These are phyloP conservation scores for Lepidium sativum DNA, from an alignment of 345 rosid genomes.

Conservation along the genomic window DNA sequence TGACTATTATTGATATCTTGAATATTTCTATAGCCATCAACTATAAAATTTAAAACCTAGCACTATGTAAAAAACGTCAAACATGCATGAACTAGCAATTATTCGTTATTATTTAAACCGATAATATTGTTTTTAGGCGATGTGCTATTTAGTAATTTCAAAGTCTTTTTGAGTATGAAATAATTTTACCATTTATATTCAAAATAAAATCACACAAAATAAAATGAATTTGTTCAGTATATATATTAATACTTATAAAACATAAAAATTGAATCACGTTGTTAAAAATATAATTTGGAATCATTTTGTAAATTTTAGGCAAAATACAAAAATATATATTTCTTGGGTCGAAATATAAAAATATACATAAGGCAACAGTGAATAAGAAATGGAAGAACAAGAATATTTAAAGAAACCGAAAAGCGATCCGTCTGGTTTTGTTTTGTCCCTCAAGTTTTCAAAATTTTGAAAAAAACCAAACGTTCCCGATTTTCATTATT, in stretches of 20 bases:
- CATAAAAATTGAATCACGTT: too few species aligned
- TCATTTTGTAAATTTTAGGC: too few species aligned
- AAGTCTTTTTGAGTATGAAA: neutral
- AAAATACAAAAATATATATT: too few species aligned
- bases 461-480: slow-evolving; percentile 30
- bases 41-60: neutral
- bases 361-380: too few species aligned
- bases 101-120: neutral
- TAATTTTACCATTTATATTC: too few species aligned
- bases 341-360: too few species aligned
- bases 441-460: neutral
- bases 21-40: too few species aligned
- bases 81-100: neutral
- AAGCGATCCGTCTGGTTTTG: slow-evolving; percentile 6
- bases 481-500: slow-evolving; percentile 25
- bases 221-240: too few species aligned
- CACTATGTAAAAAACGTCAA: neutral
- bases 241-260: too few species aligned
- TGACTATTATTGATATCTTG: too few species aligned
- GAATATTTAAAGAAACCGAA: neutral
- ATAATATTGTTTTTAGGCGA: neutral
- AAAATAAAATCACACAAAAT: too few species aligned
- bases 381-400: neutral
- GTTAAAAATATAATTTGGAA: too few species aligned
- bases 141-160: neutral